phyloP scores from a whole-genome alignment of 176 grass and related monocot genomes.

The Dactylis glomerata region DNA sequence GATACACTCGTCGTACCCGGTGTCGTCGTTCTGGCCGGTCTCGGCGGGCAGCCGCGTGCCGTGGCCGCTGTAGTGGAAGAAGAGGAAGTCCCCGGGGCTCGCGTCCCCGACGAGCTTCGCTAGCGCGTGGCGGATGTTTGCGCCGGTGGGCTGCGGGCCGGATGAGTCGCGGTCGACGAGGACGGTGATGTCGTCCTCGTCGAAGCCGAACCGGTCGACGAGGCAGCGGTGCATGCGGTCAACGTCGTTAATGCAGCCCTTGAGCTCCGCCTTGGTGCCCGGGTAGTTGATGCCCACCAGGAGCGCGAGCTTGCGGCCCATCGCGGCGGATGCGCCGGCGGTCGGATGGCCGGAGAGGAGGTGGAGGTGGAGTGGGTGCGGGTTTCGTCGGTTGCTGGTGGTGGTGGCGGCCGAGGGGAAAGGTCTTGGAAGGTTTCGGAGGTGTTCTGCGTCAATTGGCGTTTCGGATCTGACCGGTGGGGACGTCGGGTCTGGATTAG shows the following conservation, averaged over 20 bases:
- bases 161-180: slow-evolving; percentile 68
- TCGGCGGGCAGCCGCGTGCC: slow-evolving; percentile 88
- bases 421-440: not conserved
- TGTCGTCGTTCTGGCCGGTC: slow-evolving; percentile 84
- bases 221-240: slow-evolving; percentile 76
- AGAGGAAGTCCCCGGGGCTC: slow-evolving; percentile 61
- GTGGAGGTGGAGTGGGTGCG: not conserved
- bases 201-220: slow-evolving; percentile 74
- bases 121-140: slow-evolving; percentile 69
- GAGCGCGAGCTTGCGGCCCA: slow-evolving; percentile 73
- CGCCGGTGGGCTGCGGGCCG: slow-evolving; percentile 69
- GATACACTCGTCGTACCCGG: slow-evolving; percentile 97
- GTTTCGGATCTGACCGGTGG: slow-evolving; percentile 20
- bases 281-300: slow-evolving; percentile 94
- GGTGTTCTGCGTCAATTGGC: slow-evolving; percentile 11
- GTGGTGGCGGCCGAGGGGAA: slow-evolving; percentile 15
- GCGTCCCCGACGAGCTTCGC: slow-evolving; percentile 50
- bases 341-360: not conserved
- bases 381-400: slow-evolving; percentile 22
- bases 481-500: not conserved
- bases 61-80: slow-evolving; percentile 98
- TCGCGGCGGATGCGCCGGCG: slow-evolving; percentile 32
- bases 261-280: slow-evolving; percentile 89
- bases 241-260: slow-evolving; percentile 95
- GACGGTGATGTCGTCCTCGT: slow-evolving; percentile 59